Evolutionary conservation across 2,329 filamentous ascomycete species (phyloP).

Genomic region (Zopfia rhizophila): DNA sequence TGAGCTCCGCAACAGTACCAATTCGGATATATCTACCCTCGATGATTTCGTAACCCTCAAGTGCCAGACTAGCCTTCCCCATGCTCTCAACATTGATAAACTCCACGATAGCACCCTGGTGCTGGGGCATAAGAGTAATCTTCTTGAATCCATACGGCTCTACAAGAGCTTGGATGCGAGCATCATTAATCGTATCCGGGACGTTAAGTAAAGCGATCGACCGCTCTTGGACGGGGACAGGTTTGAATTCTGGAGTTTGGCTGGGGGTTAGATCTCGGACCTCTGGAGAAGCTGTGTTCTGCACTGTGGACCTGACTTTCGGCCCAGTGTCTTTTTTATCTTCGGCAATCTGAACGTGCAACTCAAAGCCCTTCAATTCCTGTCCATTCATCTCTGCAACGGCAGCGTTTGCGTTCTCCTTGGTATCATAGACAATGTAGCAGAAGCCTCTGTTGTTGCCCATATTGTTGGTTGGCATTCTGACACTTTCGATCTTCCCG

Average conservation of each 20-base stretch:
- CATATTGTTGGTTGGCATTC: slow-evolving; percentile 73
- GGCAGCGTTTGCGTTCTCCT: slow-evolving; percentile 72
- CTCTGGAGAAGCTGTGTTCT: slow-evolving; percentile 54
- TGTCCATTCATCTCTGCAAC: slow-evolving; percentile 73
- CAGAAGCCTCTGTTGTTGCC: slow-evolving; percentile 80
- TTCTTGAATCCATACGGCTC: slow-evolving; percentile 80
- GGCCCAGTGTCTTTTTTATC: slow-evolving; percentile 57
- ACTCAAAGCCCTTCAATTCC: slow-evolving; percentile 73
- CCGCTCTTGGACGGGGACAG: slow-evolving; percentile 60
- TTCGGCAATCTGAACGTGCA: slow-evolving; percentile 67
- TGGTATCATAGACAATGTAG: slow-evolving; percentile 80
- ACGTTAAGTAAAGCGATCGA: slow-evolving; percentile 86
- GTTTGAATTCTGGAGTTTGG: slow-evolving; percentile 22
- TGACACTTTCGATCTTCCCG: slow-evolving; percentile 77
- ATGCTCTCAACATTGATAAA: slow-evolving; percentile 76
- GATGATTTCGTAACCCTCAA: slow-evolving; percentile 52
- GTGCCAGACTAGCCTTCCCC: slow-evolving; percentile 71
- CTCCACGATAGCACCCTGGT: slow-evolving; percentile 87
- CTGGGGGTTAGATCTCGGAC: slow-evolving; percentile 45
- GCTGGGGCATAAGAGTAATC: slow-evolving; percentile 80
- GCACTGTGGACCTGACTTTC: slow-evolving; percentile 57
- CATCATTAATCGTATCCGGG: slow-evolving; percentile 91
- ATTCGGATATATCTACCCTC: slow-evolving; percentile 53
- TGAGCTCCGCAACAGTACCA: slow-evolving; percentile 63
- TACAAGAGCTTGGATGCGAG: slow-evolving; percentile 78